Conservation (phyloP, 2,329 filamentous ascomycete genomes). For the Karstenula rhodostoma region DNA sequence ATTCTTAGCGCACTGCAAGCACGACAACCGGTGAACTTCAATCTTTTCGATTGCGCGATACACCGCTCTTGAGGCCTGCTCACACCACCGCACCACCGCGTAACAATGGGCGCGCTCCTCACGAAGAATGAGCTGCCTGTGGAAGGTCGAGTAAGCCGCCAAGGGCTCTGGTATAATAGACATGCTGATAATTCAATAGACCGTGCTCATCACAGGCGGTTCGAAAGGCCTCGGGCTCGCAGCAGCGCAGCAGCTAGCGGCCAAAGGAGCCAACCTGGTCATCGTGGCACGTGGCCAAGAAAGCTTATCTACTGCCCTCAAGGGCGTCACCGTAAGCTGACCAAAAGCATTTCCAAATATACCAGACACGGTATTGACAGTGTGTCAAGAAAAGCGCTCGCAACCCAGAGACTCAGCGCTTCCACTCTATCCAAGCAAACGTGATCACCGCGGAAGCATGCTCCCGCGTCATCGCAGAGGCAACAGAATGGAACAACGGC, state of each 20-base stretch:
- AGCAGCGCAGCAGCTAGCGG: constrained; percentile 22
- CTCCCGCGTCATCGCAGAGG: constrained; percentile 16
- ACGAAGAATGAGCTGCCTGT: constrained; percentile 20
- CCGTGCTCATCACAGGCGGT: constrained; percentile 25
- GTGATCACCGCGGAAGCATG: constrained; percentile 17
- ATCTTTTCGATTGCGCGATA: not conserved
- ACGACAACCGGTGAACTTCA: not conserved
- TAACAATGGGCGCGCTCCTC: constrained; percentile 3
- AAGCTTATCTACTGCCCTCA: constrained; percentile 18
- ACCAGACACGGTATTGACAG: not conserved
- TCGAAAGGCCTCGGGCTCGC: constrained; percentile 24
- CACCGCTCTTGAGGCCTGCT: not conserved
- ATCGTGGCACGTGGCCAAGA: constrained; percentile 20
- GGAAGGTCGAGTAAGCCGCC: constrained; percentile 16
- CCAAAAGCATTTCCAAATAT: not conserved
- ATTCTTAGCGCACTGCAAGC: not conserved
- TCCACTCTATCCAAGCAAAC: constrained; percentile 20
- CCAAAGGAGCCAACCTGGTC: constrained; percentile 24
- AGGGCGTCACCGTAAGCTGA: constrained; percentile 17
- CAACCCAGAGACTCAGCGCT: constrained; percentile 18
- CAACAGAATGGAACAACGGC: constrained; percentile 21
- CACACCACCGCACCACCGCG: not conserved
- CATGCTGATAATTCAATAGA: constrained; percentile 12
- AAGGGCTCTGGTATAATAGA: not conserved
- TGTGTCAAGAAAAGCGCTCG: constrained; percentile 16